Percentiles rank a stretch among this genome's conserved stretches.
These are phyloP conservation scores for Cucumis sativus DNA, from an alignment of 306 rosid genomes.

Conservation along the genomic window DNA sequence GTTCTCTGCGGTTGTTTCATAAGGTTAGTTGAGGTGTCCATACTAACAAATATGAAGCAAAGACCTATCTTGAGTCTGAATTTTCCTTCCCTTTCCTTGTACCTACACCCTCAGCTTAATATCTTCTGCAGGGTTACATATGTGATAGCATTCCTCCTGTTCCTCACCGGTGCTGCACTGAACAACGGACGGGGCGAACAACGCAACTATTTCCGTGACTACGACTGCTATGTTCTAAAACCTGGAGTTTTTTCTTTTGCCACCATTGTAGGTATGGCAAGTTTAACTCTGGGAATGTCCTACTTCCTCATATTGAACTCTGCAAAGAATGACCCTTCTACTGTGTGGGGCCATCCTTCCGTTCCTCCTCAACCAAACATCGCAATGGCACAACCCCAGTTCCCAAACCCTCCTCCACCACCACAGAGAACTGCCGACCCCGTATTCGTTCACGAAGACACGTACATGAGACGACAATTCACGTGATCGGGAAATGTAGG, in stretches of 20 bases:
- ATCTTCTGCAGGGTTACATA: constrained; percentile 49
- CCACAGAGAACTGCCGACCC: constrained; percentile 40
- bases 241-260: constrained; percentile 70
- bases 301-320: constrained; percentile 36
- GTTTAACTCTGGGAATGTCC: constrained; percentile 49
- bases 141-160: constrained; percentile 51
- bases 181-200: constrained; percentile 38
- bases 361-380: constrained; percentile 44
- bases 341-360: constrained; percentile 19
- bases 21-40: too few species aligned
- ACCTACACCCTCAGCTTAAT: not conserved
- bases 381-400: constrained; percentile 83
- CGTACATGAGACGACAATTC: constrained; percentile 68
- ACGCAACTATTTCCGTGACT: constrained; percentile 40
- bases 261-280: constrained; percentile 40
- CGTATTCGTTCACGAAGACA: constrained; percentile 83
- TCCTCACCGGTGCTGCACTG: constrained; percentile 57
- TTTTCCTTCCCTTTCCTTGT: not conserved
- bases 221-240: constrained; percentile 65
- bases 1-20: too few species aligned
- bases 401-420: constrained; percentile 61
- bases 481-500: constrained; percentile 29
- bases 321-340: constrained; percentile 21
- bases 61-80: not conserved
- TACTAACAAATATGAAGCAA: too few species aligned